These are phyloP conservation scores for Cutaneotrichosporon sp. DNA, from an alignment of 1,284 basidiomycete genomes.

Conservation along the genomic window DNA sequence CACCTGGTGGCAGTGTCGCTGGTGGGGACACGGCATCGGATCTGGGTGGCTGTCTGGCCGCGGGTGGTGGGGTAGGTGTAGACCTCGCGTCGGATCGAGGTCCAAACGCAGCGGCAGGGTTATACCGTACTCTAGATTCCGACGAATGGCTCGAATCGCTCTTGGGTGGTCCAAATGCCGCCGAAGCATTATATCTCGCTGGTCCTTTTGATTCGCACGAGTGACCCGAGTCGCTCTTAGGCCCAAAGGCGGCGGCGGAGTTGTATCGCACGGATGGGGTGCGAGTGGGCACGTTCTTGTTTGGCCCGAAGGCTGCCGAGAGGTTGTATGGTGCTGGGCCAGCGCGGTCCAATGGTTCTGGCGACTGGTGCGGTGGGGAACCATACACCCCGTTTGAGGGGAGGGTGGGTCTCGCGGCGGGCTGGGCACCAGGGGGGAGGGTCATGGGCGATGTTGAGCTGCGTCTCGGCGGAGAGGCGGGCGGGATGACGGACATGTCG, in stretches of 20 bases:
- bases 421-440: neutral
- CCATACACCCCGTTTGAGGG: neutral
- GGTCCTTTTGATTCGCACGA: too few species aligned
- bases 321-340: neutral
- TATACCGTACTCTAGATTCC: neutral
- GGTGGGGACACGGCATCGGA: too few species aligned
- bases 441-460: neutral
- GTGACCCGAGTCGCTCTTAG: too few species aligned
- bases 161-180: neutral
- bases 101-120: neutral
- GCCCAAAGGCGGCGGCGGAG: too few species aligned
- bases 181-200: neutral
- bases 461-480: neutral
- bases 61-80: too few species aligned
- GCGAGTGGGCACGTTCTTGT: neutral
- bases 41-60: neutral
- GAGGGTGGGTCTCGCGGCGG: neutral
- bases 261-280: too few species aligned
- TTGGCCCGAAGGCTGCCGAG: neutral
- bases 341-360: neutral
- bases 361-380: too few species aligned
- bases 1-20: neutral
- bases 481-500: neutral
- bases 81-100: too few species aligned
- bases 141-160: neutral